Conservation (phyloP, 176 grass and related monocot genomes). For the Calamus simplicifolius region DNA sequence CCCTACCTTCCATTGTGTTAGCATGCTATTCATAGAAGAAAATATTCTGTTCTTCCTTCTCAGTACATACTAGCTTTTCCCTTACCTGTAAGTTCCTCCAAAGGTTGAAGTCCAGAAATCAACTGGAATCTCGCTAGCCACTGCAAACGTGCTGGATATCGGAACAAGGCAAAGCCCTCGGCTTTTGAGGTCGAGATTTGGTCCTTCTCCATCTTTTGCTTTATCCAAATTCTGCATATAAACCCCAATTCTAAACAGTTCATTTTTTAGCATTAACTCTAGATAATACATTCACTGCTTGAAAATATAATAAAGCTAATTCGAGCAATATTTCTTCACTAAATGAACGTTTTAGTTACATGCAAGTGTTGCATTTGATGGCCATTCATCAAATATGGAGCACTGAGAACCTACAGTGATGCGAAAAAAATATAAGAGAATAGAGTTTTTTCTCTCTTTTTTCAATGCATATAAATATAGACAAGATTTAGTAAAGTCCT, state of each 20-base stretch:
- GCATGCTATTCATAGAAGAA: no score
- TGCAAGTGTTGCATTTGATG: conserved; percentile 71
- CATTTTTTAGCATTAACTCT: neutral
- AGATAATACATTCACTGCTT: neutral
- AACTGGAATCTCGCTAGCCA: conserved; percentile 59
- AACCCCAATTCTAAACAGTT: conserved; percentile 7
- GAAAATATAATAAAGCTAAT: no score
- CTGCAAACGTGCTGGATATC: conserved; percentile 73
- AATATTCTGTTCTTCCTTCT: no score
- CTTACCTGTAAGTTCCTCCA: conserved; percentile 72
- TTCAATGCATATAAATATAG: no score
- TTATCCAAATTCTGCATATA: conserved; percentile 43
- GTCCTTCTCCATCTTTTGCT: conserved; percentile 31
- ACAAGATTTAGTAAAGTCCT: no score
- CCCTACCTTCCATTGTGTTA: no score
- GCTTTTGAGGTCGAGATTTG: conserved; percentile 56
- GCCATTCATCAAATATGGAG: conserved; percentile 75
- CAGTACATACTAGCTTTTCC: neutral
- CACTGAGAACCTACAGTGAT: conserved; percentile 50
- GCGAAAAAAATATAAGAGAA: no score
- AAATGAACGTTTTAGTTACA: conserved; percentile 29
- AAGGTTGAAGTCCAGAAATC: conserved; percentile 76
- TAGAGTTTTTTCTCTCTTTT: no score
- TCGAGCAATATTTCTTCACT: neutral
- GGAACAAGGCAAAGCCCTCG: conserved; percentile 91